Evolutionary conservation across 1,284 basidiomycete species (phyloP).

Genomic region (Malassezia restricta): DNA sequence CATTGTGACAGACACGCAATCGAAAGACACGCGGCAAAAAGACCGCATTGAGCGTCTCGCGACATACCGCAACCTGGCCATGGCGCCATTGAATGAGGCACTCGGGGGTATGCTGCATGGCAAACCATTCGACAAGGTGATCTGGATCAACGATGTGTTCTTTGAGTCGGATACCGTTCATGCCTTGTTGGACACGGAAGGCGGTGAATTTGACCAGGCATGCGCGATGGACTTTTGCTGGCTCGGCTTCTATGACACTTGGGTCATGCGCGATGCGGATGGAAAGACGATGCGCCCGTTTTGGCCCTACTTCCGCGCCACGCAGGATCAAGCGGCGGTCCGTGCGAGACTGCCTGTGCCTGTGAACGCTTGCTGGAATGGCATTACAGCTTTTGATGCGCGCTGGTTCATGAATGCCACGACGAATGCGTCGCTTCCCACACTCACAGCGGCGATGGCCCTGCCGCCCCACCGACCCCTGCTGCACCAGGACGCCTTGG

Average conservation of each 20-base stretch:
- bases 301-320: conserved; percentile 53
- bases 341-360: conserved; percentile 48
- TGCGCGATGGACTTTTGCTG: conserved; percentile 53
- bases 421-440: not conserved
- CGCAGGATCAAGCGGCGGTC: conserved; percentile 43
- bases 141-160: conserved; percentile 35
- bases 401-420: conserved; percentile 46
- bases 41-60: conserved; percentile 26
- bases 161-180: conserved; percentile 39
- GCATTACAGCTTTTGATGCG: conserved; percentile 52
- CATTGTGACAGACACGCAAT: not conserved
- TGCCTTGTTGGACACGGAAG: conserved; percentile 50
- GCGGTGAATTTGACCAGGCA: conserved; percentile 53
- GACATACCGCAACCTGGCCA: conserved; percentile 26
- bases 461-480: not conserved
- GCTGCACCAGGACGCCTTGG: conserved; percentile 15
- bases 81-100: conserved; percentile 23
- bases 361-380: conserved; percentile 57
- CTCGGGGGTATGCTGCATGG: conserved; percentile 3
- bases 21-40: conserved; percentile 14
- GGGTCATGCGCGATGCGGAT: conserved; percentile 24
- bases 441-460: not conserved
- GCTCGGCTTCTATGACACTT: conserved; percentile 51
- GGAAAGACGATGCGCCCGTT: conserved; percentile 48
- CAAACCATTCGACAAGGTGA: conserved; percentile 20